phyloP scores from a whole-genome alignment of 2,329 filamentous ascomycete genomes.

The Pestalotiopsis sp. region DNA sequence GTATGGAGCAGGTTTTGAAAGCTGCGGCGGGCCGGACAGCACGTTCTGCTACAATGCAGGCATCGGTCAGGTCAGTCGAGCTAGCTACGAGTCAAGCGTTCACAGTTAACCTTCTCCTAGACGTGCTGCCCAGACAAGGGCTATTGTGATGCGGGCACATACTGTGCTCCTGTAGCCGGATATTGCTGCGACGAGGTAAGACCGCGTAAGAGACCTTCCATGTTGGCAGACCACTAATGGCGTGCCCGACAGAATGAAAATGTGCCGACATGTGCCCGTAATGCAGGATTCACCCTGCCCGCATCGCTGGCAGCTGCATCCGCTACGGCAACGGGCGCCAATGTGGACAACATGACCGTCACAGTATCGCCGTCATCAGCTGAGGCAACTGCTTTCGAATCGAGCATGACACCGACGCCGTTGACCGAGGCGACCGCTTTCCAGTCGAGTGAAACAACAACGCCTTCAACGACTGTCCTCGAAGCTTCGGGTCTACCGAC shows the following conservation, averaged over 20 bases:
- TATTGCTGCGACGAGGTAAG: slow-evolving; percentile 40
- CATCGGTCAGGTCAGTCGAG: slow-evolving; percentile 32
- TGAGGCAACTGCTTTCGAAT: background rate
- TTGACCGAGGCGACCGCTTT: background rate
- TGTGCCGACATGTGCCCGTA: slow-evolving; percentile 32
- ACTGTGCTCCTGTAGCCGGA: slow-evolving; percentile 38
- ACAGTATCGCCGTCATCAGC: background rate
- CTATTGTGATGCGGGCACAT: slow-evolving; percentile 35
- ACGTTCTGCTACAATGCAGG: slow-evolving; percentile 36
- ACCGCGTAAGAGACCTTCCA: background rate
- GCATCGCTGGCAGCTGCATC: slow-evolving; percentile 8
- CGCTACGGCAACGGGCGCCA: slow-evolving; percentile 9
- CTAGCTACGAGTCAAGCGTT: too few relatives aligned
- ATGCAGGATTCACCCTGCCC: slow-evolving; percentile 34
- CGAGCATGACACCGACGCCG: background rate
- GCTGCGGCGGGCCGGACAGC: slow-evolving; percentile 31
- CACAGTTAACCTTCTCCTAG: slow-evolving; percentile 19
- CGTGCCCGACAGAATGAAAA: slow-evolving; percentile 31
- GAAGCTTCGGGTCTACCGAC: background rate
- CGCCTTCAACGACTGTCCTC: background rate
- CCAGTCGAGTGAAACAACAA: background rate
- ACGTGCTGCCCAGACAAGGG: slow-evolving; percentile 37
- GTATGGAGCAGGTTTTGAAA: slow-evolving; percentile 32
- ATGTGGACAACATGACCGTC: slow-evolving; percentile 15
- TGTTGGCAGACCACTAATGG: background rate